phyloP scores from a whole-genome alignment of 345 rosid genomes.

The Boechera retrofracta region DNA sequence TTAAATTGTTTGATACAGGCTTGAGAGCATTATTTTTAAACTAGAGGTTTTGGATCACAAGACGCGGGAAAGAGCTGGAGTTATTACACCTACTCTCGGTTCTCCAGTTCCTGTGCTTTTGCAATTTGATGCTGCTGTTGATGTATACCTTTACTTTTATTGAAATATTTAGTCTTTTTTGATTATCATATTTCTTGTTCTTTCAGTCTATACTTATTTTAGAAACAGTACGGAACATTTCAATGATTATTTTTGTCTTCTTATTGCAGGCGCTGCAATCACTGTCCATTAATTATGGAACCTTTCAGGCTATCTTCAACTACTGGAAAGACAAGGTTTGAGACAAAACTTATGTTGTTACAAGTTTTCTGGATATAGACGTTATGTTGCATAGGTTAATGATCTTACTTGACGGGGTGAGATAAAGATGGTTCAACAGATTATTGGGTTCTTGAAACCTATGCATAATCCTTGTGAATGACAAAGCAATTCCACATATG shows the following conservation, averaged over 20 bases:
- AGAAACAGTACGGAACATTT: neutral
- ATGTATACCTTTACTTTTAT: slow-evolving; percentile 58
- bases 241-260: slow-evolving; percentile 17
- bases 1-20: slow-evolving; percentile 51
- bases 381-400: slow-evolving; percentile 12
- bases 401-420: neutral
- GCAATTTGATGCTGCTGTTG: slow-evolving; percentile 82
- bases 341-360: slow-evolving; percentile 7
- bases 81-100: slow-evolving; percentile 82
- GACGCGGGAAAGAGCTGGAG: slow-evolving; percentile 95
- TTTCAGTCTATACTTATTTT: neutral
- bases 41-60: slow-evolving; percentile 98
- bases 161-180: neutral
- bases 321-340: slow-evolving; percentile 96
- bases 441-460: slow-evolving; percentile 22
- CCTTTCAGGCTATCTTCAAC: slow-evolving; percentile 72
- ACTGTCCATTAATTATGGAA: slow-evolving; percentile 62
- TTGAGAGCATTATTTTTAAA: slow-evolving; percentile 81
- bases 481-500: slow-evolving; percentile 7
- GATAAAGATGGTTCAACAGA: slow-evolving; percentile 2
- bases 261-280: slow-evolving; percentile 74
- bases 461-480: slow-evolving; percentile 26
- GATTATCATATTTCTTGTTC: slow-evolving; percentile 28
- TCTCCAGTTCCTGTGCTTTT: slow-evolving; percentile 83
- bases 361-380: slow-evolving; percentile 14